Conservation (phyloP, 1,284 basidiomycete genomes). For the Ganoderma resinaceum region DNA sequence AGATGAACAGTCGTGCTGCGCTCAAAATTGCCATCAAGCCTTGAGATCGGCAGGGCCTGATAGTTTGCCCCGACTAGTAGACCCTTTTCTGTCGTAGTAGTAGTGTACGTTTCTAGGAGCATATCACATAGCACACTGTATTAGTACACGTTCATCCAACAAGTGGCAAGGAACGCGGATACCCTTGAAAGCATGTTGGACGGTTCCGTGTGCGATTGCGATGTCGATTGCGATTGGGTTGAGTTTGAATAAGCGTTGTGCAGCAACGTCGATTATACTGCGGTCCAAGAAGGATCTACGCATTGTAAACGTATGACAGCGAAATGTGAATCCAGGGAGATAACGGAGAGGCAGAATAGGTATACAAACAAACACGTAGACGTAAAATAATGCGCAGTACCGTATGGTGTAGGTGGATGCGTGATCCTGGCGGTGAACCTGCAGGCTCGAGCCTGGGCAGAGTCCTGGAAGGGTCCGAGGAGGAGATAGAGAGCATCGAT, state of each 20-base stretch:
- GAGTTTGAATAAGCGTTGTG: background rate
- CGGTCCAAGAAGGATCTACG: background rate
- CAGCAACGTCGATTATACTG: background rate
- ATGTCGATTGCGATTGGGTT: constrained; percentile 2
- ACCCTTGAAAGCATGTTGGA: constrained; percentile 14
- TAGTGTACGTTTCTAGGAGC: constrained; percentile 23
- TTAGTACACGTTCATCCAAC: constrained; percentile 15
- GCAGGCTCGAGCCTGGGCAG: background rate
- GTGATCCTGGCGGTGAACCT: background rate
- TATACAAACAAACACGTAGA: constrained; percentile 7
- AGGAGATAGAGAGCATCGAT: background rate
- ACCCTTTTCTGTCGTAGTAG: constrained; percentile 1
- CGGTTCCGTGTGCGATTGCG: background rate
- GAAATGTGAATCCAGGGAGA: background rate
- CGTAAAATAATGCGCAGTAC: background rate
- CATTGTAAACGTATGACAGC: background rate
- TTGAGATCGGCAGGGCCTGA: constrained; percentile 12
- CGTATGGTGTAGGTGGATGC: background rate
- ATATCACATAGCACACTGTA: constrained; percentile 17
- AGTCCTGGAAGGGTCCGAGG: background rate
- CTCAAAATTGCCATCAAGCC: constrained; percentile 50
- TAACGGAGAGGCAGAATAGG: background rate
- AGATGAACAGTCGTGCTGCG: constrained; percentile 56
- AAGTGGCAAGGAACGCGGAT: constrained; percentile 14
- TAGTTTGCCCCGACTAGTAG: background rate